phyloP scores from a whole-genome alignment of 805 yeast genomes.

The Peterozyma toletana region DNA sequence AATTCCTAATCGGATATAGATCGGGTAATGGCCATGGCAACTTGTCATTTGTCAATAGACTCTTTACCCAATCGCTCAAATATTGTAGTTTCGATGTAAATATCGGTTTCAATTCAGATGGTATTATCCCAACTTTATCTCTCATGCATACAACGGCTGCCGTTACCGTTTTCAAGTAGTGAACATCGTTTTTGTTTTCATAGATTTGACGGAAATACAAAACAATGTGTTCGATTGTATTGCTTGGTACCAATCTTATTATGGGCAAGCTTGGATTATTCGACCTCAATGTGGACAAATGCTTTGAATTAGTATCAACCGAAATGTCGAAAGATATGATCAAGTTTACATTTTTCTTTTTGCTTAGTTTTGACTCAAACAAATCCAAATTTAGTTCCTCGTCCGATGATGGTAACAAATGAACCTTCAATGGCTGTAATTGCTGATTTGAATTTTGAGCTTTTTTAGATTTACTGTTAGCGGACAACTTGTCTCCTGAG shows the following conservation, averaged over 20 bases:
- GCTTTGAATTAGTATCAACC: conserved; percentile 14
- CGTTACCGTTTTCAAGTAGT: conserved; percentile 58
- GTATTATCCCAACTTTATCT: conserved; percentile 75
- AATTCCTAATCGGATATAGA: conserved; percentile 53
- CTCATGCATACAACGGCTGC: conserved; percentile 80
- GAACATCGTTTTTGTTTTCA: conserved; percentile 24
- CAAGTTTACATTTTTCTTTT: conserved; percentile 14
- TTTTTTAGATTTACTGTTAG: conserved; percentile 18
- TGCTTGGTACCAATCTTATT: conserved; percentile 64
- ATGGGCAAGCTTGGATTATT: conserved; percentile 25
- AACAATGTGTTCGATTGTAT: conserved; percentile 80
- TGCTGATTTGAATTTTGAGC: conserved; percentile 24
- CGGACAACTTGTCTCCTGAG: conserved; percentile 46
- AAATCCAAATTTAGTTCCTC: conserved; percentile 13
- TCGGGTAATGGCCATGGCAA: conserved; percentile 74
- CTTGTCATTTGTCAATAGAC: conserved; percentile 11
- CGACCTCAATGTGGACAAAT: conserved; percentile 5
- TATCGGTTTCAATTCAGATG: conserved; percentile 72
- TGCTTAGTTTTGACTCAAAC: conserved; percentile 6
- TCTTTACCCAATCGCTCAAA: conserved; percentile 52
- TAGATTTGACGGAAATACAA: conserved; percentile 32
- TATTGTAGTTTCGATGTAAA: conserved; percentile 60
- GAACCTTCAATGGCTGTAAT: conserved; percentile 21
- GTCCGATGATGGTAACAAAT: conserved; percentile 32
- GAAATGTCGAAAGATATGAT: conserved; percentile 25